Conservation (phyloP, 2,329 filamentous ascomycete species). For the Cordyceps farinosa region DNA sequence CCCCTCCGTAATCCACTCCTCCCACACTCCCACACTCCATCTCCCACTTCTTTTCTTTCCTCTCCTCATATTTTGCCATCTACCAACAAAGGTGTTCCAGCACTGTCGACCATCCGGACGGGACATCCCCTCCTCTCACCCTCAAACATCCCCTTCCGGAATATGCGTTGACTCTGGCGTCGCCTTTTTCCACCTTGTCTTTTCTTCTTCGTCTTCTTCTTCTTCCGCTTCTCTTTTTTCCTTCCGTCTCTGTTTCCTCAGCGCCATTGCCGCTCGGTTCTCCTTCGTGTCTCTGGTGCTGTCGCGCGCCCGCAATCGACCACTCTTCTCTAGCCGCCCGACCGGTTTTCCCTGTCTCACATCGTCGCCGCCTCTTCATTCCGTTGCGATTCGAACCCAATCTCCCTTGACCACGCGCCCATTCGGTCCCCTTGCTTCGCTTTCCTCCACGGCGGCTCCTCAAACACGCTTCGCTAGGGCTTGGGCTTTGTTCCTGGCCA, state of each 20-base stretch:
- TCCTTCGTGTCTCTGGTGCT: constrained; percentile 1
- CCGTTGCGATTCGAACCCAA: constrained; percentile 23
- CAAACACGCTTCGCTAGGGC: not conserved
- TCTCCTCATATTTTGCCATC: constrained; percentile 4
- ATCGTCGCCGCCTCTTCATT: constrained; percentile 23
- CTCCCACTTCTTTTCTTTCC: constrained; percentile 8
- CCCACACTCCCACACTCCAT: constrained; percentile 25
- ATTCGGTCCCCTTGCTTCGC: not conserved
- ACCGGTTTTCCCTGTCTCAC: constrained; percentile 22
- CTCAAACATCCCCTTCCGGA: not conserved
- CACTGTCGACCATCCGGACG: not conserved
- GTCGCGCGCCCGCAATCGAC: not conserved
- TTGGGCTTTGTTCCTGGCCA: not conserved
- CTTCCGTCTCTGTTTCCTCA: not conserved
- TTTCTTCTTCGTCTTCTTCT: not conserved
- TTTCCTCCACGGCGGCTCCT: not conserved
- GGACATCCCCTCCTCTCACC: not conserved
- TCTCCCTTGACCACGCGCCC: constrained; percentile 17
- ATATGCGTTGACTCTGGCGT: constrained; percentile 9
- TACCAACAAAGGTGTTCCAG: constrained; percentile 1
- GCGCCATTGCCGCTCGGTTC: constrained; percentile 22
- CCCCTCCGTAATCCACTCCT: constrained; percentile 23
- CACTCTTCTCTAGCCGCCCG: constrained; percentile 18
- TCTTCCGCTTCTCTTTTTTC: not conserved
- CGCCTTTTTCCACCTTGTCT: not conserved